These are phyloP conservation scores for Keithomyces neogunnii DNA, from an alignment of 2,329 filamentous ascomycete species.

Conservation along the genomic window DNA sequence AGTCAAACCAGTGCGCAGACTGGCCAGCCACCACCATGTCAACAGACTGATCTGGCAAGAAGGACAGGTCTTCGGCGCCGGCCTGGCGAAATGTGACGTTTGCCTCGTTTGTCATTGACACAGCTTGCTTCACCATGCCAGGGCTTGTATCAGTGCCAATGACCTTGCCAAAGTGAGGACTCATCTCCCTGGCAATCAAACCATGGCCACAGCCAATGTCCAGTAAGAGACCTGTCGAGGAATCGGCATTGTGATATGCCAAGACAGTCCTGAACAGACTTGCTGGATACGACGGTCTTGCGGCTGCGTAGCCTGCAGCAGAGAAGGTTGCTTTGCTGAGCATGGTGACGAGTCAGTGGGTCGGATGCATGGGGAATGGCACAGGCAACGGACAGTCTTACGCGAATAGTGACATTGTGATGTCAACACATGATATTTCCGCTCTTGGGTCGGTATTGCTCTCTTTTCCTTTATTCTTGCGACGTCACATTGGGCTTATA, in stretches of 20 bases:
- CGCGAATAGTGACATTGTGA: constrained; percentile 40
- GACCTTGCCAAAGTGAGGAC: constrained; percentile 40
- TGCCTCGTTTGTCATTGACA: constrained; percentile 26
- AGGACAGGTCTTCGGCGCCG: constrained; percentile 44
- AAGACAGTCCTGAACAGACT: constrained; percentile 46
- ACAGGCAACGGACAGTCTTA: constrained; percentile 16
- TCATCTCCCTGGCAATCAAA: constrained; percentile 44
- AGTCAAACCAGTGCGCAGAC: constrained; percentile 61
- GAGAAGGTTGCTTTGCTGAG: constrained; percentile 46
- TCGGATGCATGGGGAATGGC: neutral
- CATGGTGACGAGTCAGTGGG: constrained; percentile 2
- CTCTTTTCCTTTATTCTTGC: neutral
- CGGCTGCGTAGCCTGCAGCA: constrained; percentile 48
- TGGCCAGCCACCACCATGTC: constrained; percentile 46
- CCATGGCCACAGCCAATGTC: constrained; percentile 60
- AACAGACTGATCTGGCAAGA: constrained; percentile 37
- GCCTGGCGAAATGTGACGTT: constrained; percentile 42
- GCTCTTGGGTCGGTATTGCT: neutral
- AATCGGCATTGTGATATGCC: constrained; percentile 37
- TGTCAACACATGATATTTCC: neutral
- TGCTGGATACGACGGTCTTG: constrained; percentile 50
- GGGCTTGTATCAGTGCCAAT: constrained; percentile 49
- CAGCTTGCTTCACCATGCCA: constrained; percentile 47
- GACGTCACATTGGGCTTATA: neutral
- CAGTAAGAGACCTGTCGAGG: constrained; percentile 26